Evolutionary conservation across 495 filamentous ascomycete species (phyloP), one percentile per base, ranked within the genome.

Genomic region (Jackrogersella minutella): DNA sequence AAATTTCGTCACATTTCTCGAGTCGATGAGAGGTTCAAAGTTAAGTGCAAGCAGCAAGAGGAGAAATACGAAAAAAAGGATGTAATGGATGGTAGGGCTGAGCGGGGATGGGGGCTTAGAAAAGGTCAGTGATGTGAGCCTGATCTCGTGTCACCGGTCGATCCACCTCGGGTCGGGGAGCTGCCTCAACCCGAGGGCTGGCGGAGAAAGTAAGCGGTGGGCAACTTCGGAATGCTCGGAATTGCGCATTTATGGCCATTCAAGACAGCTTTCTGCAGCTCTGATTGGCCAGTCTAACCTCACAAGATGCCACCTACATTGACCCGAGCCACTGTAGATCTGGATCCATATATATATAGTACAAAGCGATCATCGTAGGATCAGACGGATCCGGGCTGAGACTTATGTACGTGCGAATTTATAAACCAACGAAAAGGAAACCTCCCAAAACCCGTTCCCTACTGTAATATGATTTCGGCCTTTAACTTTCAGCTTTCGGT

Each of bases 301-400:
- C 13, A 13, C 36, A 8, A 21, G 16, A 14, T 51, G 28, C 24
- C 26, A 46, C 24, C n/a, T n/a, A 47, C 19, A 37, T 36, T 28
- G 19, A n/a, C n/a, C 21, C 22, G 40, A 44, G 40, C 9, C 19
- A 17, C 24, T 11, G n/a, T 39, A 36, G 31, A n/a, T 13, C 5
- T 26, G 21, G 58, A 58, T 66, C 56, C 63, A 49, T 58, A 64
- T 57, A 57, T 64, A 40, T 37, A 51, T 46, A n/a, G 22, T 26
- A 46, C 47, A 60, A 49, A 55, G 50, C 40, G 26, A 7, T 30
- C n/a, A 37, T 47, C 34, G 39, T 40, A 50, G 56, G 63, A 60
- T 60, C 5, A 46, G 14, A 62, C 58, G 58, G 58, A 62, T 62
- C 58, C 55, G 39, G 53, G 63, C 56, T 55, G 28, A 36, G 24